phyloP scores from a whole-genome alignment of 2,329 filamentous ascomycete species.

The Fusarium tanahbumbuense region DNA sequence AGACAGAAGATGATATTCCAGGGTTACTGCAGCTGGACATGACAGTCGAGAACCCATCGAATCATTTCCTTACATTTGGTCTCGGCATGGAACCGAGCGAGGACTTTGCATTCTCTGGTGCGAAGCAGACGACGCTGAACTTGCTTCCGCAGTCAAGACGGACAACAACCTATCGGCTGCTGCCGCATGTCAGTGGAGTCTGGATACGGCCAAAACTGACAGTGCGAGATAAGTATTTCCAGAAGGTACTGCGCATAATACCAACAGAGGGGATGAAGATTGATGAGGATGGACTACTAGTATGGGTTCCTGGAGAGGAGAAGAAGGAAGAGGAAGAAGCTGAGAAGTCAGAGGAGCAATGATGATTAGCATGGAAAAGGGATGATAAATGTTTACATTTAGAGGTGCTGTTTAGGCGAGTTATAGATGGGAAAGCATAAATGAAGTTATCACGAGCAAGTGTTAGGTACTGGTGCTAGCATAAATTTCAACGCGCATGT shows the following conservation, averaged over 20 bases:
- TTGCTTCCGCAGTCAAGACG: constrained; percentile 84
- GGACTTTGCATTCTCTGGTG: constrained; percentile 90
- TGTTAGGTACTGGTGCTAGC: neutral
- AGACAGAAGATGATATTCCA: constrained; percentile 44
- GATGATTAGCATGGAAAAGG: constrained; percentile 13
- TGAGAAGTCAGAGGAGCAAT: constrained; percentile 17
- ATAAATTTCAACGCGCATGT: neutral
- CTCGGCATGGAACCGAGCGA: constrained; percentile 92
- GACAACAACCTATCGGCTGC: constrained; percentile 76
- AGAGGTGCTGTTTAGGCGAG: constrained; percentile 1
- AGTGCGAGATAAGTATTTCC: constrained; percentile 91
- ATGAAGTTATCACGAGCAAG: constrained; percentile 28
- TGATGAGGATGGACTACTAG: constrained; percentile 71
- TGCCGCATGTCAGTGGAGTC: constrained; percentile 72
- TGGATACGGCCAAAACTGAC: constrained; percentile 80
- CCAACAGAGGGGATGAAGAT: constrained; percentile 78
- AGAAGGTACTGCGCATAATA: constrained; percentile 85
- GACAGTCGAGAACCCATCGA: constrained; percentile 92
- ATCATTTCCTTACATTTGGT: constrained; percentile 94
- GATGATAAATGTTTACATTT: constrained; percentile 2
- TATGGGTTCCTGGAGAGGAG: constrained; percentile 66
- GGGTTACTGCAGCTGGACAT: constrained; percentile 61
- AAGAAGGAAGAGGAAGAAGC: constrained; percentile 35
- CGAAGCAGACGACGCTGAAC: constrained; percentile 83
- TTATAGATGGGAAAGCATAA: constrained; percentile 19